Base-by-base conservation (phyloP, 2,329 filamentous ascomycete species). In the Pseudocercospora vitis region DNA sequence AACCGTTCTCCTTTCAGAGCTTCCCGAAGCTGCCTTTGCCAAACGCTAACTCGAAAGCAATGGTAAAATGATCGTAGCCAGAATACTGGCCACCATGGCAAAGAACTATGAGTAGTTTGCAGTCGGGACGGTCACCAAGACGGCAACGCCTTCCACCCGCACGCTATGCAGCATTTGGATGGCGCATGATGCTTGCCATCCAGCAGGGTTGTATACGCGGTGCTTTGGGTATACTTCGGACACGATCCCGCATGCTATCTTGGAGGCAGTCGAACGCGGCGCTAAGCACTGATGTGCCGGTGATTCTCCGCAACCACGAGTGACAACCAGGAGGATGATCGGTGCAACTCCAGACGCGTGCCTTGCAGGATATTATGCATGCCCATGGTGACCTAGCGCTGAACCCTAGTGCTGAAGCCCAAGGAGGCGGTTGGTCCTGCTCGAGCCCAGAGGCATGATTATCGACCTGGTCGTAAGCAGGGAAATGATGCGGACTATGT, bases 401-500 rank as follows among this genome's bases (percentile, higher is more conserved):
- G 16, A 40, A 2, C 16, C 35, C 35, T 40, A 23, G 18, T 11
- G 14, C 35, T 4, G 16, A 40, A 2, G 14, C 35, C 35, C 16
- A 23, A 7, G 16, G 18, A 11, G 23, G 35, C 35, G 16, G 9
- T 40, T 23, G 35, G 3, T 40, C 16, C 3, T 40, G 35, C 35
- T 12, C 5, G 18, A 21, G 18, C 18, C 35, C 35, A 23, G 18
- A 19, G 9, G 9, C 33, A 24, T 53, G 35, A 45, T 45, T 45
- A 39, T 46, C 44, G 37, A 49, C 24, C 45, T 45, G 19, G 33
- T 24, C 4, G 14, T 12, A 12, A 23, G 28, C 24, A 51, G 9
- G n/a, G 46, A 48, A 53, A 50, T 40, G 32, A 53, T 53, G 46
- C 24, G 37, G 37, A 26, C 37, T 21, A 24, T 7, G 19, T n/a